Base-by-base conservation (phyloP, 176 grass and related monocot genomes). In the Leersia perrieri region DNA sequence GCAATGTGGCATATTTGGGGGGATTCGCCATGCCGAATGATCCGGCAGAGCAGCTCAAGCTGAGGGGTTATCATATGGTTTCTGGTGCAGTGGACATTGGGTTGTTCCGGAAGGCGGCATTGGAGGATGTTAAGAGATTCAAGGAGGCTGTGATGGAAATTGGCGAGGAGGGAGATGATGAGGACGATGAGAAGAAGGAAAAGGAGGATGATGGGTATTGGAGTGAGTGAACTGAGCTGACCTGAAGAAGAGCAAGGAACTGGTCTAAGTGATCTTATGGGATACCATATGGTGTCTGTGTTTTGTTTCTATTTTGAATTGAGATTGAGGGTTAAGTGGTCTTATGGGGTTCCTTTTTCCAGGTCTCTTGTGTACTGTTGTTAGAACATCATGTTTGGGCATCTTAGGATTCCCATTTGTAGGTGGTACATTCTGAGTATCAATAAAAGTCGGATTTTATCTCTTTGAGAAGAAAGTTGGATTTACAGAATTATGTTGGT, bases 41-140 rank as follows among this genome's bases (percentile, higher is more conserved):
- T 34, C 88, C 88, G 1, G 63, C 95, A 3, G 92, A 93, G 78
- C 90, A 94, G 84, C 81, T 98, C 73, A 98, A 98, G 72, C 78
- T 77, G 58, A 93, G 92, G 81, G 95, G 95, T 1, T 98, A 95
- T 76, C 86, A 98, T 81, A 94, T 98, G 95, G 95, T 98, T 70
- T 49, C 95, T 2, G 92, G 92, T 2, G 86, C 92, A 30, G 88
- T 84, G 63, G 92, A 98, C 83, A 72, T 94, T 28, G 90, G 70
- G 3, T 41, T 98, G 68, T 98, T 98, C 84, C 79, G 79, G 33
- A 80, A 83, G 70, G 92, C 82, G 14, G 92, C 81, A 11, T 58
- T 91, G 79, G 78, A 93, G 63, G 88, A 98, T 65, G 90, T 95
- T 20, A 90, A 82, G 81, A 77, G 84, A 72, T 98, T 93, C 80